phyloP scores from a whole-genome alignment of 345 rosid species.

The Citrus australasica region DNA sequence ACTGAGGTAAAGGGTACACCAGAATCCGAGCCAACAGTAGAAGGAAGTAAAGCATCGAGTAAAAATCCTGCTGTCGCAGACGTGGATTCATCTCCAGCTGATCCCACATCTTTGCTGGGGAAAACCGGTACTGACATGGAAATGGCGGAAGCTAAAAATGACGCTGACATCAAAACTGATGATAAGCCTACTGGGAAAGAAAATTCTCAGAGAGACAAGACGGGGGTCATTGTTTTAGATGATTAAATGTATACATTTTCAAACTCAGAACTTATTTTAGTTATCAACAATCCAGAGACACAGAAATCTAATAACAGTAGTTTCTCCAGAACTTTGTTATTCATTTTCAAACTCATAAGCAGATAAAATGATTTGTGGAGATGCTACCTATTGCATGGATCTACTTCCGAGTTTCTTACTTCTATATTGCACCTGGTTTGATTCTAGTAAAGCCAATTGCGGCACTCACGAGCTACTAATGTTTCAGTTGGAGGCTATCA shows the following conservation, averaged over 20 bases:
- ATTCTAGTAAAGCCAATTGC: background rate
- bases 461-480: background rate
- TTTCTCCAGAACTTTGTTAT: background rate
- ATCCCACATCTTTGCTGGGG: background rate
- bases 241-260: conserved; percentile 20
- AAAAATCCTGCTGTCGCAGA: conserved; percentile 12
- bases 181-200: conserved; percentile 13
- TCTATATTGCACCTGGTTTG: background rate
- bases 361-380: background rate
- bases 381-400: background rate
- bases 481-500: background rate
- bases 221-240: conserved; percentile 34
- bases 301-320: background rate
- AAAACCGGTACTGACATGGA: conserved; percentile 1
- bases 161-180: conserved; percentile 1
- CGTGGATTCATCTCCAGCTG: background rate
- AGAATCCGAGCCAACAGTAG: conserved; percentile 3
- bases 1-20: conserved; percentile 14
- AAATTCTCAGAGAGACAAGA: background rate
- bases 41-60: background rate
- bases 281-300: background rate
- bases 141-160: conserved; percentile 22
- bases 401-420: background rate
- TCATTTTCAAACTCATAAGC: background rate
- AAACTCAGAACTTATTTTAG: background rate